These are phyloP conservation scores for Rhizoclosmatium globosum DNA, from an alignment of 192 early-diverging fungal genomes.

Conservation along the genomic window DNA sequence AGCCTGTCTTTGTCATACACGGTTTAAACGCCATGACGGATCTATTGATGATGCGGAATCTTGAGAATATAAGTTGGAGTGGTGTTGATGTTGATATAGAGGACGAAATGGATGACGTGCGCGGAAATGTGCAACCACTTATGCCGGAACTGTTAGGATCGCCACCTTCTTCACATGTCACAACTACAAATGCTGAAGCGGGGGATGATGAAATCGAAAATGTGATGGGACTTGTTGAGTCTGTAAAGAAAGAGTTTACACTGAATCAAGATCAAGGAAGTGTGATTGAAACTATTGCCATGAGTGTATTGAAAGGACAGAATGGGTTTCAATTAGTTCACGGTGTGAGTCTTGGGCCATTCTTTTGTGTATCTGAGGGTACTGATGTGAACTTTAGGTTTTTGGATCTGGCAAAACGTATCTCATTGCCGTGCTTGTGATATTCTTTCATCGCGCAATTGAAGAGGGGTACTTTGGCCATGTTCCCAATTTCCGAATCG, in stretches of 20 bases:
- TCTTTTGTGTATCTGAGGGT: not conserved
- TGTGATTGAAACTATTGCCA: constrained; percentile 25
- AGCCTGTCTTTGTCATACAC: constrained; percentile 1
- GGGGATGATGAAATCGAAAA: not conserved
- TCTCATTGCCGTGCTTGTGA: constrained; percentile 50
- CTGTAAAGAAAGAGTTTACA: constrained; percentile 21
- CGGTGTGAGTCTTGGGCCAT: constrained; percentile 31
- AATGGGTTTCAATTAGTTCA: constrained; percentile 40
- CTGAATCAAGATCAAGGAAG: constrained; percentile 49
- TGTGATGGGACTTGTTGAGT: constrained; percentile 31
- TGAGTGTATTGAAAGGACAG: not conserved
- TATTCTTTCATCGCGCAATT: constrained; percentile 42
- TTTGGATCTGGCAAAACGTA: constrained; percentile 61
- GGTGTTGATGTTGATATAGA: not conserved
- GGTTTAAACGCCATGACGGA: constrained; percentile 29
- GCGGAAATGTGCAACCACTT: not conserved
- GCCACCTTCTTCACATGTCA: not conserved
- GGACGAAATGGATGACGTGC: not conserved
- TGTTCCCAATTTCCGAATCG: constrained; percentile 40
- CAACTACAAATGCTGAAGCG: not conserved
- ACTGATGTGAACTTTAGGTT: constrained; percentile 11
- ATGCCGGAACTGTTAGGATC: not conserved
- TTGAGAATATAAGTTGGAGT: not conserved
- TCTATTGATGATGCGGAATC: constrained; percentile 19
- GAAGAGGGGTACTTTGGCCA: constrained; percentile 35